Evolutionary conservation across 208 protist genomes (phyloP), one percentile per base, ranked within the genome.

Genomic region (Leishmania tropica): DNA sequence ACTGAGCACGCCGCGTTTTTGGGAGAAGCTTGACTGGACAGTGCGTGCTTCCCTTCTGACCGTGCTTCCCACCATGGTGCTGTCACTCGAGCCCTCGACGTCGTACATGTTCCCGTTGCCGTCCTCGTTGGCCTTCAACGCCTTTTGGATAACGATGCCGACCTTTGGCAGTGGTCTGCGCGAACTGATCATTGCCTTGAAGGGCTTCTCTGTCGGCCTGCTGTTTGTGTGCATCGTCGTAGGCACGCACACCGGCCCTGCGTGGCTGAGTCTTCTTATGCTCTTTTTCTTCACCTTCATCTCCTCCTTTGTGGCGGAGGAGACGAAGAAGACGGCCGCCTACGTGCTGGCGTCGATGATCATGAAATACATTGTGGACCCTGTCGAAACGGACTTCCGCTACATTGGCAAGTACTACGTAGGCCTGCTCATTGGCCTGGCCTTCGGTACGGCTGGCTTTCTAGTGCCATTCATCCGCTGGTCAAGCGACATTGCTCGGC

Each of bases 1-100:
- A 45, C 87, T 96, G 76, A 90, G 90, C 62, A 92, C 93, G 24
- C 95, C 95, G 28, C 91, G 94, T 72, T 96, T 98, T 71, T 98
- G 95, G 93, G 95, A 96, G 83, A 96, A 96, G 86, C 76, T 96
- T 71, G 95, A 98, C 79, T 98, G 95, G 93, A 89, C 93, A 15
- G 82, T 98, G 45, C 93, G 95, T 37, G 93, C 87, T 4, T 89
- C 95, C 31, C 70, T 96, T n/a, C 87, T 98, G 70, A 96, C 95
- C 47, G 91, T 98, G 54, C 76, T 98, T 8, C 95, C 95, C 28
- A 92, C 91, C 19, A 98, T 96, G 95, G 90, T 98, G 80, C 90
- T 98, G 3, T 88, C 92, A 3, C 86, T 98, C 17, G 92, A 98
- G 81, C 93, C 93, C 8, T 67, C 87, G 70, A 98, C 95, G 64